A percentile compares a stretch with the other conserved stretches of the same genome.
phyloP scores from a whole-genome alignment of 768 basidiomycete species.

The Amanita rimosa region DNA sequence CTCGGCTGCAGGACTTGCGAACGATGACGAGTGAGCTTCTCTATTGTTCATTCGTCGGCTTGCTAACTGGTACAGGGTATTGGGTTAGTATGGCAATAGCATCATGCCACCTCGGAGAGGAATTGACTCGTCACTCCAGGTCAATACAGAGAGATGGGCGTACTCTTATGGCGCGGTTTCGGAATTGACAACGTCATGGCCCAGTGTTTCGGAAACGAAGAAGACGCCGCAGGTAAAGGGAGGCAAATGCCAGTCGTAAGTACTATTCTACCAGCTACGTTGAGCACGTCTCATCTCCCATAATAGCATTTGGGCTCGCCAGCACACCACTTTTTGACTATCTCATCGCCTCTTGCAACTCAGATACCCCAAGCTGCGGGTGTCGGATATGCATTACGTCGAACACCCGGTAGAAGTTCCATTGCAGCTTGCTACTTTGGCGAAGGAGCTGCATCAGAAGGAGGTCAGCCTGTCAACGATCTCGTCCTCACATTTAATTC shows the following conservation, averaged over 20 bases:
- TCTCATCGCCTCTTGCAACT: conserved; percentile 87
- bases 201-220: conserved; percentile 82
- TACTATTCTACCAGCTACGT: neutral
- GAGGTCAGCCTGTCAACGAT: conserved; percentile 28
- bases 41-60: neutral
- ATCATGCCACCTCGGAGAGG: conserved; percentile 1
- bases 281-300: neutral
- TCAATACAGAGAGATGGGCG: conserved; percentile 91
- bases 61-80: conserved; percentile 35
- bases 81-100: conserved; percentile 36
- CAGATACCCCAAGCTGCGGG: conserved; percentile 95
- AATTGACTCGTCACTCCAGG: conserved; percentile 25
- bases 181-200: conserved; percentile 73
- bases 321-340: conserved; percentile 82
- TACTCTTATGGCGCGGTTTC: conserved; percentile 82
- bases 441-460: conserved; percentile 90
- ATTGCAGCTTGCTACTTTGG: conserved; percentile 89
- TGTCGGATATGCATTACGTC: conserved; percentile 80
- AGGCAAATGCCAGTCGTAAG: conserved; percentile 89
- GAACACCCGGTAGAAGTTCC: conserved; percentile 58
- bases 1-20: conserved; percentile 74
- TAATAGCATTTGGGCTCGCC: conserved; percentile 76
- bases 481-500: neutral
- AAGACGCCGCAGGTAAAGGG: conserved; percentile 75
- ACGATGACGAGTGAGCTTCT: conserved; percentile 68